Conservation (phyloP, 169 alveolate species). For the Plasmodium gaboni region DNA sequence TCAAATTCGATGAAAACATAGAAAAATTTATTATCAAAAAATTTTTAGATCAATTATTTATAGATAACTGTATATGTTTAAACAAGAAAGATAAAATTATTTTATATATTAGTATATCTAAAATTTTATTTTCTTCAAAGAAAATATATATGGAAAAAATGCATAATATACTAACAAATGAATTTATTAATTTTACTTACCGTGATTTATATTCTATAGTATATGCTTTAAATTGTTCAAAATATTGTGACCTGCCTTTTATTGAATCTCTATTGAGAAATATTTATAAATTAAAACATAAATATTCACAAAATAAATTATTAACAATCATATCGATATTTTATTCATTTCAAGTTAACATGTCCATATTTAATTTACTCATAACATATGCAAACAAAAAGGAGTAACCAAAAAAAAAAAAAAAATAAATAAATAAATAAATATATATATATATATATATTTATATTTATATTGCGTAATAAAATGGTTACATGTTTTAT, state of each 20-base stretch:
- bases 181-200: constrained; percentile 49
- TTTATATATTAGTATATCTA: constrained; percentile 47
- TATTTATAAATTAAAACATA: constrained; percentile 54
- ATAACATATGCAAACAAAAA: constrained; percentile 21
- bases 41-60: constrained; percentile 7
- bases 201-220: constrained; percentile 51
- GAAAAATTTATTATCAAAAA: constrained; percentile 10
- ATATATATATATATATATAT: background rate
- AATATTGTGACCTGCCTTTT: constrained; percentile 35
- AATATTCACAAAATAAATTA: constrained; percentile 17
- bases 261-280: constrained; percentile 51
- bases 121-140: constrained; percentile 22
- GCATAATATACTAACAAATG: constrained; percentile 14
- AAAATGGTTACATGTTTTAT: background rate
- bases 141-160: constrained; percentile 31
- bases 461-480: background rate
- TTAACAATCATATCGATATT: constrained; percentile 52
- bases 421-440: no score
- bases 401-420: constrained; percentile 6
- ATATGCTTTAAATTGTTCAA: constrained; percentile 39
- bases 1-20: background rate
- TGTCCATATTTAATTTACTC: constrained; percentile 41
- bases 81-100: constrained; percentile 39
- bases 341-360: constrained; percentile 39
- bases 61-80: constrained; percentile 39